These are phyloP conservation scores for Artemisia annua DNA, from an alignment of 129 eudicot species.

Conservation along the genomic window DNA sequence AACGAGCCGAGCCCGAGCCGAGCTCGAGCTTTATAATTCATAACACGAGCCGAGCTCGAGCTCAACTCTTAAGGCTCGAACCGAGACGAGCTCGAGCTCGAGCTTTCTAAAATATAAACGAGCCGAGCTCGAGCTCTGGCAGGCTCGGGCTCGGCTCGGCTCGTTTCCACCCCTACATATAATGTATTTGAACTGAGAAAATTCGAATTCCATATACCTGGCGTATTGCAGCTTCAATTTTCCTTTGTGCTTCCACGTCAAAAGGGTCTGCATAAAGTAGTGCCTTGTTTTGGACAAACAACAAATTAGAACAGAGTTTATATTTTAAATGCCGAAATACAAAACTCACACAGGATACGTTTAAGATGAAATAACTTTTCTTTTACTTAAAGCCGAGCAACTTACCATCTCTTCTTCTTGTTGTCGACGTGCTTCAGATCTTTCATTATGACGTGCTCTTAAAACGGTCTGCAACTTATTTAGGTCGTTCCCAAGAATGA, in stretches of 20 bases:
- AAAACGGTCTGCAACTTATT: conserved; percentile 73
- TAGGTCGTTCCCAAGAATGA: conserved; percentile 75
- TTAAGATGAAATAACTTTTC: no score
- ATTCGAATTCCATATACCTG: no score
- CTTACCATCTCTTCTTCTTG: conserved; percentile 80
- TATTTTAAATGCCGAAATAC: conserved; percentile 1
- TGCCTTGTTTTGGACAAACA: conserved; percentile 38
- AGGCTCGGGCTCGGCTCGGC: no score
- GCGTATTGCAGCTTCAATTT: conserved; percentile 70
- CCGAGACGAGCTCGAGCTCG: no score
- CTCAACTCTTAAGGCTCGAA: no score
- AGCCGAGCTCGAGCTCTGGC: no score
- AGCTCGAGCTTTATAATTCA: no score
- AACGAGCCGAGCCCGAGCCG: no score
- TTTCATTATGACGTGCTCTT: conserved; percentile 70
- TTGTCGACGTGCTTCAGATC: conserved; percentile 54
- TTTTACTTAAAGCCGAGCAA: not conserved
- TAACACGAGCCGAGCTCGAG: no score
- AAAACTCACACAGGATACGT: not conserved
- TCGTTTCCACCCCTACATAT: no score
- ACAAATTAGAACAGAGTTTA: conserved; percentile 11
- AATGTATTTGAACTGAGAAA: no score
- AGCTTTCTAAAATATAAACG: no score
- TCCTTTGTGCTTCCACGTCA: conserved; percentile 97
- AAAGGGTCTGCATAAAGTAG: conserved; percentile 95